Percentiles rank a stretch among this genome's conserved stretches.
Conservation (phyloP, 345 rosid genomes). For the Gossypium thurberi region DNA sequence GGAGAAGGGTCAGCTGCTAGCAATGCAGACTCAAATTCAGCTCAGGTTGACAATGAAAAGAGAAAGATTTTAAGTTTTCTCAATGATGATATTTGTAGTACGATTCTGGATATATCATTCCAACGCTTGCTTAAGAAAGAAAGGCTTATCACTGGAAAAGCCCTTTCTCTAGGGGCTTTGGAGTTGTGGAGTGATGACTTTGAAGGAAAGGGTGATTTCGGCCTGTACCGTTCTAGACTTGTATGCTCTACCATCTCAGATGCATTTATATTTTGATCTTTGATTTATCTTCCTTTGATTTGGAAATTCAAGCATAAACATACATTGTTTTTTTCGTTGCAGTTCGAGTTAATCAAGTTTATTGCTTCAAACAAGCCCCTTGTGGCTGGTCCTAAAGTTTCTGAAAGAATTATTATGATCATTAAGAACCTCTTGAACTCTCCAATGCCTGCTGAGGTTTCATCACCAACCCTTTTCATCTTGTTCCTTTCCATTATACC, state of each 20-base stretch:
- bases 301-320: not conserved
- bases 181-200: constrained; percentile 95
- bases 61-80: constrained; percentile 50
- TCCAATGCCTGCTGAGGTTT: constrained; percentile 63
- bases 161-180: constrained; percentile 46
- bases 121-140: constrained; percentile 76
- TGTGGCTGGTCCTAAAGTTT: constrained; percentile 54
- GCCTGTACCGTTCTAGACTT: constrained; percentile 79
- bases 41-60: constrained; percentile 54
- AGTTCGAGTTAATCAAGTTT: constrained; percentile 56
- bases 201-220: constrained; percentile 82
- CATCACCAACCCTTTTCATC: constrained; percentile 9
- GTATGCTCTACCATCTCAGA: not conserved
- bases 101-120: constrained; percentile 67
- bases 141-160: constrained; percentile 49
- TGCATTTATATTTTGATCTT: constrained; percentile 1
- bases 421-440: constrained; percentile 52
- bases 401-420: constrained; percentile 53
- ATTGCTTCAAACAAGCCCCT: constrained; percentile 66
- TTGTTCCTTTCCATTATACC: constrained; percentile 1
- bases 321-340: not conserved
- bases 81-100: constrained; percentile 49
- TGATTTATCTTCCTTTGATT: constrained; percentile 10
- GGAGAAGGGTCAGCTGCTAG: constrained; percentile 47
- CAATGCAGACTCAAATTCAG: constrained; percentile 34